These are phyloP conservation scores for Penicillium fimorum DNA, from an alignment of 495 filamentous ascomycete species.

Conservation along the genomic window DNA sequence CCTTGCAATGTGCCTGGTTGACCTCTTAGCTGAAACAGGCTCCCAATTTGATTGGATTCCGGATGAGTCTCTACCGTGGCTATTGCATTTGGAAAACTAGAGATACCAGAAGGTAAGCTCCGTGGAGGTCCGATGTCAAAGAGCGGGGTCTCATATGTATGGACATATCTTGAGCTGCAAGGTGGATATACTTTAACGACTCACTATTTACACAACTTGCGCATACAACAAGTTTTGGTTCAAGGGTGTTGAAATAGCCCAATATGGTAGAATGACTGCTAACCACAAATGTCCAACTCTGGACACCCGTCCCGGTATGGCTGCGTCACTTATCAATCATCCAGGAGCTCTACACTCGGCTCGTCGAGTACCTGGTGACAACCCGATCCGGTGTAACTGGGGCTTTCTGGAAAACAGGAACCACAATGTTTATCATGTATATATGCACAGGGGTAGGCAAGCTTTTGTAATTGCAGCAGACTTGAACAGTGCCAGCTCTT, in stretches of 20 bases:
- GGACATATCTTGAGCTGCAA: background rate
- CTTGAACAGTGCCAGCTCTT: background rate
- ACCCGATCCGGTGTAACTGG: background rate
- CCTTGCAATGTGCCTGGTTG: background rate
- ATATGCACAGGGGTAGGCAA: background rate
- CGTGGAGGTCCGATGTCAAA: slow-evolving; percentile 1
- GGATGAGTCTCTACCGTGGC: background rate
- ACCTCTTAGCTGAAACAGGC: background rate
- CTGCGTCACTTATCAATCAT: slow-evolving; percentile 11
- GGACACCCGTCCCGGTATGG: slow-evolving; percentile 3
- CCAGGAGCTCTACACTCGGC: background rate
- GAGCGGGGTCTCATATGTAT: too few relatives aligned
- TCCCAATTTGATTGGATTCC: slow-evolving; percentile 1
- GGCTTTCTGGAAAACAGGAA: background rate
- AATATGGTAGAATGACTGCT: too few relatives aligned
- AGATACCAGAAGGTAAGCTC: background rate
- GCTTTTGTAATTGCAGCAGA: background rate
- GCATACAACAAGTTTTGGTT: too few relatives aligned
- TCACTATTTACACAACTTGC: background rate
- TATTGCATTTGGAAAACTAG: background rate
- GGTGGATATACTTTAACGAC: background rate
- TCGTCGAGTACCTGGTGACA: background rate
- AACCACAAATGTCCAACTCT: slow-evolving; percentile 2
- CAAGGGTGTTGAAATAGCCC: background rate
- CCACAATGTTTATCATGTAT: background rate